Evolutionary conservation across 768 basidiomycete genomes (phyloP).

Genomic region (Serpula lacrymans): DNA sequence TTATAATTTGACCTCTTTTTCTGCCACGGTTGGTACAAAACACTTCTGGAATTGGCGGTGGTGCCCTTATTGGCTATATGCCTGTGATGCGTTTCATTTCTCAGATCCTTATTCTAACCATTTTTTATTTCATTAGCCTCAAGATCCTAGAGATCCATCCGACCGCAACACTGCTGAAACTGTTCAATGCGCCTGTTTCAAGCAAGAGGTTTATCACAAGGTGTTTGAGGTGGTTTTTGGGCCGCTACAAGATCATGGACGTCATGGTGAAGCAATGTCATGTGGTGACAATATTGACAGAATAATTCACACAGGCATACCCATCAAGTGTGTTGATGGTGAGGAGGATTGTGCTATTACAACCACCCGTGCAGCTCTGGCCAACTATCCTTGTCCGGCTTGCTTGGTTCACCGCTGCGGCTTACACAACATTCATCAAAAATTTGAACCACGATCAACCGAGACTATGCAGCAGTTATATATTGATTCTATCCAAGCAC

Average conservation of each 20-base stretch:
- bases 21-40: slow-evolving; percentile 27
- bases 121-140: no score
- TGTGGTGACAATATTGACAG: slow-evolving; percentile 15
- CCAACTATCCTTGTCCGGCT: slow-evolving; percentile 29
- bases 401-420: slow-evolving; percentile 23
- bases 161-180: slow-evolving; percentile 15
- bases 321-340: no score
- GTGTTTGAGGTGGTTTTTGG: slow-evolving; percentile 20
- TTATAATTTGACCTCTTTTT: no score
- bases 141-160: slow-evolving; percentile 22
- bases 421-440: slow-evolving; percentile 14
- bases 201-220: slow-evolving; percentile 27
- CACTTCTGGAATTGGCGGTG: no score
- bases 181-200: slow-evolving; percentile 23
- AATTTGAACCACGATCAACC: slow-evolving; percentile 14
- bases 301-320: slow-evolving; percentile 25
- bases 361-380: no score
- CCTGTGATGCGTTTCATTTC: slow-evolving; percentile 18
- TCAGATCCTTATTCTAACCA: no score
- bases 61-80: slow-evolving; percentile 27
- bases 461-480: slow-evolving; percentile 16
- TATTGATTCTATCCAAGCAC: slow-evolving; percentile 7
- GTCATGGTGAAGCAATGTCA: no score
- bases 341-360: no score
- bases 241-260: slow-evolving; percentile 14